Percentiles rank a stretch among this genome's conserved stretches.
Conservation (phyloP, 805 yeast species). For the Candida pini region DNA sequence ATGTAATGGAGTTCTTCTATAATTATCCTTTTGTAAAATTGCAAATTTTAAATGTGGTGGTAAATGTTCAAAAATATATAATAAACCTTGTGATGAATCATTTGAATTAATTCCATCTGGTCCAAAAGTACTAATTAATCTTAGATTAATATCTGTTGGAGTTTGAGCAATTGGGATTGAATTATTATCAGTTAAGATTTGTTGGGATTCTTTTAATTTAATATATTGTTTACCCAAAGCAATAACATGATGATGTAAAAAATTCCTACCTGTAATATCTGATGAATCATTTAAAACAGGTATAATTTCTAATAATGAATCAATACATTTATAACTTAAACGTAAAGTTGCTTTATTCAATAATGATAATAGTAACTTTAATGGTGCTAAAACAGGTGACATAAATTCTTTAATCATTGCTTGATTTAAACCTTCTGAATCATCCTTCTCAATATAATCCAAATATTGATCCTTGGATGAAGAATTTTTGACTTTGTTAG, state of each 20-base stretch:
- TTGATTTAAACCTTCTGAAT: constrained; percentile 33
- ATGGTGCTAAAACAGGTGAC: constrained; percentile 44
- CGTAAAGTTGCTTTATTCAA: constrained; percentile 59
- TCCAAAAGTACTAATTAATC: constrained; percentile 50
- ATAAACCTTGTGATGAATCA: constrained; percentile 54
- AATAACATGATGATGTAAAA: constrained; percentile 79
- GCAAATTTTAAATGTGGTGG: constrained; percentile 48
- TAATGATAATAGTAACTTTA: constrained; percentile 52
- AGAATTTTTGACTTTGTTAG: constrained; percentile 10
- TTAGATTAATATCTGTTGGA: constrained; percentile 43
- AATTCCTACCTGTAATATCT: constrained; percentile 77
- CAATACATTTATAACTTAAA: constrained; percentile 55
- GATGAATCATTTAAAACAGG: constrained; percentile 54
- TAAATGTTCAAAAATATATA: constrained; percentile 51
- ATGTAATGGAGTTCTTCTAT: constrained; percentile 81
- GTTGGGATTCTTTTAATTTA: constrained; percentile 22
- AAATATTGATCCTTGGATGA: constrained; percentile 19
- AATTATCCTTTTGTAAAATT: constrained; percentile 65
- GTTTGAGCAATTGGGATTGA: constrained; percentile 30
- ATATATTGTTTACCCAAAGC: constrained; percentile 62
- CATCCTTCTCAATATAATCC: constrained; percentile 22
- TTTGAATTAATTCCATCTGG: constrained; percentile 59
- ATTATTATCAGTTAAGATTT: constrained; percentile 11
- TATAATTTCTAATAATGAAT: constrained; percentile 43
- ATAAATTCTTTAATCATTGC: constrained; percentile 39